Conservation (phyloP, 2,329 filamentous ascomycete genomes). For the Fusarium tupiense region DNA sequence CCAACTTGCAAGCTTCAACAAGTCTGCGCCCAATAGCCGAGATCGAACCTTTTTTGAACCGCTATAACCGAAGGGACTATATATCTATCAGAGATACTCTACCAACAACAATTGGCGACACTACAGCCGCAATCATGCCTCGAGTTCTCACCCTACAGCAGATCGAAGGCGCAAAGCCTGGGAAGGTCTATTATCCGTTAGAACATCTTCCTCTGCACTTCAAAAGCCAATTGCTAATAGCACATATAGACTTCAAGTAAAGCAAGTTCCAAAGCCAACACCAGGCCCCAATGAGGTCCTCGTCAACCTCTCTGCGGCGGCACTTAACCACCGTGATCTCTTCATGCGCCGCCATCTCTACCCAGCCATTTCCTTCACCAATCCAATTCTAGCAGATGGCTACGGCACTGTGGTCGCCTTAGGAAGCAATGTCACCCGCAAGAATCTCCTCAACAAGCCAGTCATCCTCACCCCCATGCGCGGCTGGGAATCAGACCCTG, state of each 20-base stretch:
- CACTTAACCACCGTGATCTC: constrained; percentile 94
- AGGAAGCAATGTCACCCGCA: constrained; percentile 58
- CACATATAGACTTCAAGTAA: constrained; percentile 63
- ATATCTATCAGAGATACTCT: not conserved
- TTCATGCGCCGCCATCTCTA: constrained; percentile 95
- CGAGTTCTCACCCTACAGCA: constrained; percentile 71
- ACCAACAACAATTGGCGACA: not conserved
- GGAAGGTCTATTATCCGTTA: constrained; percentile 86
- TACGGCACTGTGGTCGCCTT: constrained; percentile 75
- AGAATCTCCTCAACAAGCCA: constrained; percentile 65
- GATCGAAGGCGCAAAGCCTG: constrained; percentile 79
- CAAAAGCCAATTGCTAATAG: constrained; percentile 12
- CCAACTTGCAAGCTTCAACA: not conserved
- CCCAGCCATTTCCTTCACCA: constrained; percentile 81
- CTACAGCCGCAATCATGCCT: constrained; percentile 53
- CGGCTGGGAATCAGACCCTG: constrained; percentile 77
- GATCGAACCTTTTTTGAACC: not conserved
- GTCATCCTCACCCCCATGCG: constrained; percentile 82
- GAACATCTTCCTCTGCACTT: constrained; percentile 31
- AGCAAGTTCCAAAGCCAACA: constrained; percentile 68
- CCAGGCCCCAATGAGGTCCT: constrained; percentile 76
- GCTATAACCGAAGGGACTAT: too few relatives aligned
- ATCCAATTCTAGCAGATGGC: constrained; percentile 85
- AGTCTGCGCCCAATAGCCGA: not conserved
- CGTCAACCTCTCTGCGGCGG: constrained; percentile 78